These are phyloP conservation scores for Syzygium syzygioides DNA, from an alignment of 441 rosid genomes.

Conservation along the genomic window DNA sequence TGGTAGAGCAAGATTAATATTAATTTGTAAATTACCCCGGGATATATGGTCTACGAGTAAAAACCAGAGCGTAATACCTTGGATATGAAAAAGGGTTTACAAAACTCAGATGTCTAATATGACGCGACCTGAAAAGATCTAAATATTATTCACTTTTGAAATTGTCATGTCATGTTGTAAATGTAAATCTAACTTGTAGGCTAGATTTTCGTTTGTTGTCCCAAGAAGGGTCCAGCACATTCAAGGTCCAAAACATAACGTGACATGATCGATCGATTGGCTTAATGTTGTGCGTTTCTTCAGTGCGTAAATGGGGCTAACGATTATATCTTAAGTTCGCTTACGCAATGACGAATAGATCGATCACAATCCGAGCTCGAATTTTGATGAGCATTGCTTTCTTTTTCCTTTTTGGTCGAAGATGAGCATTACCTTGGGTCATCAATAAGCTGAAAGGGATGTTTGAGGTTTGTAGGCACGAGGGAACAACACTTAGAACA, in stretches of 20 bases:
- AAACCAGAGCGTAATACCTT: background rate
- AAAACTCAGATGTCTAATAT: background rate
- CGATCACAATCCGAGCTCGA: background rate
- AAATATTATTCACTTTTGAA: background rate
- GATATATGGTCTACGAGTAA: background rate
- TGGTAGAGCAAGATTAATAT: background rate
- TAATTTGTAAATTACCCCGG: background rate
- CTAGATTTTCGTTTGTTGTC: background rate
- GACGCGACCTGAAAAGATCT: background rate
- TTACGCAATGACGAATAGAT: background rate
- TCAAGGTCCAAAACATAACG: background rate
- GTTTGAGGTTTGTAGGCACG: too few relatives aligned
- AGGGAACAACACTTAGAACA: too few relatives aligned
- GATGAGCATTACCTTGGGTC: background rate
- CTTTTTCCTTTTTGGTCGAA: too few relatives aligned
- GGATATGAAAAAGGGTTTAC: background rate
- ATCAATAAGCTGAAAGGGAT: too few relatives aligned
- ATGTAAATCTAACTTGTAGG: background rate
- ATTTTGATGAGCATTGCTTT: background rate
- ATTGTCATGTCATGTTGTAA: background rate
- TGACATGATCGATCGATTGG: background rate
- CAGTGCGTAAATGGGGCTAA: background rate
- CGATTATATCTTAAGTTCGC: background rate
- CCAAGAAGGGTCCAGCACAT: rapidly evolving
- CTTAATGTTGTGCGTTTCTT: rapidly evolving